phyloP scores from a whole-genome alignment of 768 basidiomycete genomes.

The Leccinum truebloodii region DNA sequence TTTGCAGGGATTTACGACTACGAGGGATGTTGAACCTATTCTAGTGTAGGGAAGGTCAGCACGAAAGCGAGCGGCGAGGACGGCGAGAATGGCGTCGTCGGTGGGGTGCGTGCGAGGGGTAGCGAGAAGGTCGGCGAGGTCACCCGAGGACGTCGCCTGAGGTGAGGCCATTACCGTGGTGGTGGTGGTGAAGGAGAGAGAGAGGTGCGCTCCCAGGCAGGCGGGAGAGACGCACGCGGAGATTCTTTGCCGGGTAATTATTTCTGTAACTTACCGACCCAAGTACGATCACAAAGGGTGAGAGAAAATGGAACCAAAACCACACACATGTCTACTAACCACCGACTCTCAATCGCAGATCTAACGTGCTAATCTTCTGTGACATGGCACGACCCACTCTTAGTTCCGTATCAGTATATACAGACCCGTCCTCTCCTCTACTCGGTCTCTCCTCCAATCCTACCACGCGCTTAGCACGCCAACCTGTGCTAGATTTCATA shows the following conservation, averaged over 20 bases:
- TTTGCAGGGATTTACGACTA: slow-evolving; percentile 64
- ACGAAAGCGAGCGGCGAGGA: slow-evolving; percentile 58
- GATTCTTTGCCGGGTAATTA: background rate
- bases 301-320: no score
- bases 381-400: slow-evolving; percentile 29
- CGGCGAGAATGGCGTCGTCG: slow-evolving; percentile 31
- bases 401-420: slow-evolving; percentile 32
- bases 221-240: slow-evolving; percentile 5
- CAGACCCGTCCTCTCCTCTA: background rate
- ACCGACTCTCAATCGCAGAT: no score
- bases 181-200: slow-evolving; percentile 10
- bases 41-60: slow-evolving; percentile 58
- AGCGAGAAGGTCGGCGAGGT: slow-evolving; percentile 46
- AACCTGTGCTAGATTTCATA: slow-evolving; percentile 37
- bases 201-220: slow-evolving; percentile 1
- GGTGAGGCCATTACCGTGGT: slow-evolving; percentile 42
- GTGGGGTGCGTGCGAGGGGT: no score
- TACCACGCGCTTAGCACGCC: slow-evolving; percentile 34
- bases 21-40: slow-evolving; percentile 47
- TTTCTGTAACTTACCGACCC: no score
- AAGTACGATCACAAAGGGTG: no score
- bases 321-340: no score
- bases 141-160: slow-evolving; percentile 46
- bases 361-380: slow-evolving; percentile 21
- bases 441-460: slow-evolving; percentile 5